Conservation (phyloP, 2,329 filamentous ascomycete species). For the Myriangium duriaei region DNA sequence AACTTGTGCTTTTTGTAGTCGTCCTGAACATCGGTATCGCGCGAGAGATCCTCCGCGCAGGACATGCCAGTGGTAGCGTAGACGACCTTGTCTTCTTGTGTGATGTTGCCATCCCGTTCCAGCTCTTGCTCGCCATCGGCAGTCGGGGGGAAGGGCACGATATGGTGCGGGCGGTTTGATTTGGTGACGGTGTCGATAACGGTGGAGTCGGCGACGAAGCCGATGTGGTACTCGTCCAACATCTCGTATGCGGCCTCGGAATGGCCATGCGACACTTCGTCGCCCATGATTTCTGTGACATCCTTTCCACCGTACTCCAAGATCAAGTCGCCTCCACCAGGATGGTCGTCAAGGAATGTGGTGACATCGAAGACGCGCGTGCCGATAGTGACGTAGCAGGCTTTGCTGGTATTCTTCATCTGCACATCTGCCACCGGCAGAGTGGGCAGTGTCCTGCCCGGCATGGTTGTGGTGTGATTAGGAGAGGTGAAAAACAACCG, state of each 20-base stretch:
- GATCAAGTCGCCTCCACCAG: conserved; percentile 78
- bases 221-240: conserved; percentile 73
- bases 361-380: conserved; percentile 92
- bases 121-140: conserved; percentile 37
- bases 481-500: too few species aligned
- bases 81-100: conserved; percentile 29
- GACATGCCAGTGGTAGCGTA: conserved; percentile 71
- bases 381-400: conserved; percentile 87
- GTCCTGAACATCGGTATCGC: conserved; percentile 61
- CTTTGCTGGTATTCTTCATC: conserved; percentile 64
- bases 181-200: conserved; percentile 38
- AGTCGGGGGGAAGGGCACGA: conserved; percentile 41
- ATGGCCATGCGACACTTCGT: conserved; percentile 71
- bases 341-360: conserved; percentile 78
- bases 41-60: conserved; percentile 70
- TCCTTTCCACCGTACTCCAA: conserved; percentile 86
- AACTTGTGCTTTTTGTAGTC: conserved; percentile 93
- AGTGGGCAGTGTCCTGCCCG: conserved; percentile 67
- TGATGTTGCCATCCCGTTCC: conserved; percentile 30
- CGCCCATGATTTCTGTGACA: conserved; percentile 67
- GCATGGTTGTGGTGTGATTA: conserved; percentile 48
- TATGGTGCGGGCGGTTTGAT: conserved; percentile 35
- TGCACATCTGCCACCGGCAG: conserved; percentile 71
- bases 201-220: conserved; percentile 57
- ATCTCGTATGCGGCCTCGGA: conserved; percentile 93